Base-by-base conservation (phyloP, 2,329 filamentous ascomycete genomes). In the Neonectria magnoliae region DNA sequence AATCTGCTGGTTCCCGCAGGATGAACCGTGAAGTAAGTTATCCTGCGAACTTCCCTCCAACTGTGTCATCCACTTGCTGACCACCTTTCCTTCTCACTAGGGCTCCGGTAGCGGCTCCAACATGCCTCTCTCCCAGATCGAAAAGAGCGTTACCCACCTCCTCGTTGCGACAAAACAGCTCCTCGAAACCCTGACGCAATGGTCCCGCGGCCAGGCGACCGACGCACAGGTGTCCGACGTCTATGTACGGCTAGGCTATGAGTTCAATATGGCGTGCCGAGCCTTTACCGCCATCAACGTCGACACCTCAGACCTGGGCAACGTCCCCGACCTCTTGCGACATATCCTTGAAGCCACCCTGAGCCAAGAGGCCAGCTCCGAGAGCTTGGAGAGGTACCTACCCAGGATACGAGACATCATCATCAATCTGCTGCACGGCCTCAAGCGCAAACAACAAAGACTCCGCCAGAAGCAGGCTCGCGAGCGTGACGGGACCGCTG, bases 241-340 rank as follows among this genome's bases (percentile, higher is more conserved):
- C 73, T 99, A 99, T 77, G 96, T 99, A 65, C 91, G 96, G 66
- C 84, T 99, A 66, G 96, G 96, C 51, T 99, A 99, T 81, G 96
- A 99, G 81, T 99, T 99, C 86, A 99, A 99, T 81, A 96, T 99
- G 83, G 96, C 96, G 29, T 98, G 95, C 79, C 91, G 96, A 60
- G 95, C 96, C 66, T 99, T 99, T 81, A 93, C 93, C 74, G 93
- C 94, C 63, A 99, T 99, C 75, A 96, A 97, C 67, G 96, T 99
- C 68, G 96, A 99, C 75, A 98, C 94, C 1, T 88, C 90, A 27
- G 96, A 99, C 78, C 85, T 99, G 13, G 96, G 96, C 62, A 97
- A 97, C 72, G 96, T 99, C 2, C 96, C 96, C 6, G 96, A 99
- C 78, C 84, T 94, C 64, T 82, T 99, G 68, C 90, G 96, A 73